Evolutionary conservation across 768 basidiomycete species (phyloP).

Genomic region (Scleroderma citrinum): DNA sequence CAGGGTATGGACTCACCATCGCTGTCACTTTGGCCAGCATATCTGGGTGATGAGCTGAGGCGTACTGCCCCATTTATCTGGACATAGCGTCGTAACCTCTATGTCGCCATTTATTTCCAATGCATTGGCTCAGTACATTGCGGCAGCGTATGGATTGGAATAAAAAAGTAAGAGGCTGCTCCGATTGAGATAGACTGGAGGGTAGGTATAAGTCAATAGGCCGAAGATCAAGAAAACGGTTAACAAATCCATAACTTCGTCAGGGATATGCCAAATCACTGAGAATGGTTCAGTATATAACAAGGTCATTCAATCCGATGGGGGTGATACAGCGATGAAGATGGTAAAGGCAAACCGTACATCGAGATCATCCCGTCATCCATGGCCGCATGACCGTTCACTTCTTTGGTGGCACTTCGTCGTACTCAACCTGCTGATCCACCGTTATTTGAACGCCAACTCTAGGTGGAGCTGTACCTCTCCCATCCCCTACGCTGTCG

Average conservation of each 20-base stretch:
- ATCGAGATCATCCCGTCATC: neutral
- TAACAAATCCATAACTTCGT: neutral
- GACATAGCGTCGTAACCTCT: no score
- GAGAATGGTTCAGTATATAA: neutral
- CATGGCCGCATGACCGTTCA: no score
- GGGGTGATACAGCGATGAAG: neutral
- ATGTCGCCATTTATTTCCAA: no score
- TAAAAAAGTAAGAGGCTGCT: no score
- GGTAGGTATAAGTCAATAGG: no score
- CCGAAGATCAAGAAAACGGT: neutral
- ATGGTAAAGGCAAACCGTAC: neutral
- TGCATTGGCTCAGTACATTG: no score
- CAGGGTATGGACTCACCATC: no score
- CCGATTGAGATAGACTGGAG: no score
- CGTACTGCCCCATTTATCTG: no score
- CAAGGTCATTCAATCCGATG: neutral
- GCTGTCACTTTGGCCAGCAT: no score
- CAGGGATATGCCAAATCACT: neutral
- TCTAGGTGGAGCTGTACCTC: constrained; percentile 3
- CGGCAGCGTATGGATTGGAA: no score
- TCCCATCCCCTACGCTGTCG: constrained; percentile 13
- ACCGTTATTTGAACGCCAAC: constrained; percentile 57
- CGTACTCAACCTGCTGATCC: constrained; percentile 51
- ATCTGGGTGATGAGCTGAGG: no score
- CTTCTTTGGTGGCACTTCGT: constrained; percentile 21